Evolutionary conservation across 305 asterid species (phyloP).

Genomic region (Vinca major): DNA sequence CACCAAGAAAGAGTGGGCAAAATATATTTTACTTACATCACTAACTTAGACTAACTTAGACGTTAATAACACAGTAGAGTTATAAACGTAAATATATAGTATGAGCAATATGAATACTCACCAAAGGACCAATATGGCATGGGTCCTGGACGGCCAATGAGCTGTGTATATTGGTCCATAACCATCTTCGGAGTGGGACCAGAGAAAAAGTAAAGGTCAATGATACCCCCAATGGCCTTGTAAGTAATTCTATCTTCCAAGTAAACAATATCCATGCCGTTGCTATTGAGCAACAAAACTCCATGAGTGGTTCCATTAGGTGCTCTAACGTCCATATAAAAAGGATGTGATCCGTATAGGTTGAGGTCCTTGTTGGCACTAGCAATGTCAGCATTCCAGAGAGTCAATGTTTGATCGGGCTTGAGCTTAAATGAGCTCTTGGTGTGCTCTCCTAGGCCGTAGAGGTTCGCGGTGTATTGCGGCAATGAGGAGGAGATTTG

Average conservation of each 20-base stretch:
- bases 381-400: slow-evolving; percentile 65
- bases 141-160: slow-evolving; percentile 82
- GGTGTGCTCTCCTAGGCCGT: slow-evolving; percentile 87
- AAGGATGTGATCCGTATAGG: slow-evolving; percentile 78
- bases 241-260: slow-evolving; percentile 66
- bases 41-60: too few relatives aligned
- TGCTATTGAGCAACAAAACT: slow-evolving; percentile 64
- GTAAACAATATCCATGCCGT: slow-evolving; percentile 76
- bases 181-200: slow-evolving; percentile 73
- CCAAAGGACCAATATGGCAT: slow-evolving; percentile 97
- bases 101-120: slow-evolving; percentile 20
- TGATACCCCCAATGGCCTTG: slow-evolving; percentile 66
- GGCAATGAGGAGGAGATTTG: slow-evolving; percentile 70
- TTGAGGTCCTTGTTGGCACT: slow-evolving; percentile 51
- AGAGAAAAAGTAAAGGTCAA: slow-evolving; percentile 64
- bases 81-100: too few relatives aligned
- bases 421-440: slow-evolving; percentile 50
- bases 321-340: slow-evolving; percentile 69
- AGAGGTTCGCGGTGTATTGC: slow-evolving; percentile 34
- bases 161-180: slow-evolving; percentile 68
- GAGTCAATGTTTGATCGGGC: slow-evolving; percentile 55
- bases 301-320: slow-evolving; percentile 64
- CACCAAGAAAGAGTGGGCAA: too few relatives aligned
- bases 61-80: too few relatives aligned
- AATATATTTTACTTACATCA: too few relatives aligned